Percentiles rank a stretch among this genome's conserved stretches.
phyloP scores from a whole-genome alignment of 2,329 filamentous ascomycete genomes.

The Chalaropsis ovoidea region DNA sequence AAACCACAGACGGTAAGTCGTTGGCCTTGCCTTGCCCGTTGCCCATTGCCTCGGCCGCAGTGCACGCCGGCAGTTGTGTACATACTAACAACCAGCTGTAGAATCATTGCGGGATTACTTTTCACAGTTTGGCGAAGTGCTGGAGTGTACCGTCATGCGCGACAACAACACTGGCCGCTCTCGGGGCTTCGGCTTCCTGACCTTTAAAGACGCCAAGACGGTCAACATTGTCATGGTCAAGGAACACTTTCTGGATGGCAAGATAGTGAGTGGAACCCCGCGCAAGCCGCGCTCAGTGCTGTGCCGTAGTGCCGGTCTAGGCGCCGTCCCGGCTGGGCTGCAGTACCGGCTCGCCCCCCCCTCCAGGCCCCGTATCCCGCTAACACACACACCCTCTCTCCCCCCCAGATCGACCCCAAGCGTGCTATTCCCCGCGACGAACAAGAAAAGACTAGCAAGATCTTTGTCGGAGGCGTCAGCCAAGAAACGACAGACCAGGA shows the following conservation, averaged over 20 bases:
- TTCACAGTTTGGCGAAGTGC: conserved; percentile 91
- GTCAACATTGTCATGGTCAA: conserved; percentile 99
- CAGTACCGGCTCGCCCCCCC: too few species aligned
- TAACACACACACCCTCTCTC: neutral
- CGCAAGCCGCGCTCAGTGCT: too few species aligned
- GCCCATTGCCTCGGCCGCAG: neutral
- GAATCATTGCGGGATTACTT: conserved; percentile 97
- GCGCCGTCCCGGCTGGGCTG: conserved; percentile 6
- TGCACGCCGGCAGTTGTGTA: neutral
- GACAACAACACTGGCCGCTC: conserved; percentile 89
- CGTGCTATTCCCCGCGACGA: conserved; percentile 94
- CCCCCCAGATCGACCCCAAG: conserved; percentile 88
- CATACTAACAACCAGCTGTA: conserved; percentile 37
- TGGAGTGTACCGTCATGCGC: conserved; percentile 98
- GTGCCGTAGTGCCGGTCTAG: too few species aligned
- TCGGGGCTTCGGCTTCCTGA: conserved; percentile 92
- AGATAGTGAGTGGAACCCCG: conserved; percentile 88
- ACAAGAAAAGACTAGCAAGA: conserved; percentile 96
- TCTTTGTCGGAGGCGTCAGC: conserved; percentile 94
- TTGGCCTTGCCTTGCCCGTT: neutral
- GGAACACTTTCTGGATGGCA: conserved; percentile 94
- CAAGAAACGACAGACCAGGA: conserved; percentile 95
- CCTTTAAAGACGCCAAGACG: conserved; percentile 93
- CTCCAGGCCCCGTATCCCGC: neutral
- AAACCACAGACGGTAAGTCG: conserved; percentile 87